Evolutionary conservation across 2,329 filamentous ascomycete species (phyloP).

Genomic region (Endoconidiophora laricicola): DNA sequence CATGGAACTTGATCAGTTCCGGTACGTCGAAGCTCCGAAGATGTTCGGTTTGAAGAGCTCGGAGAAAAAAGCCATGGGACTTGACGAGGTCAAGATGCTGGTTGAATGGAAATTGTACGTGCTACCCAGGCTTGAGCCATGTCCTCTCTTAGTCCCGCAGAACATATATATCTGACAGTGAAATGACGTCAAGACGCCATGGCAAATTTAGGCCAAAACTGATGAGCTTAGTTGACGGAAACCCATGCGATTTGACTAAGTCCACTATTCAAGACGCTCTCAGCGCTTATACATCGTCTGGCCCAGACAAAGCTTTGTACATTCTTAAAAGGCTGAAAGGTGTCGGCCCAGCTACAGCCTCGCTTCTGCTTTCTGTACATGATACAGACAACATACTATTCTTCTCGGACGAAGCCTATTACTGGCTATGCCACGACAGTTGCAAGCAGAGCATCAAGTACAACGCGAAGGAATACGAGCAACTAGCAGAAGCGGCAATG

Average conservation of each 20-base stretch:
- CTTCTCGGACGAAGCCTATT: slow-evolving; percentile 66
- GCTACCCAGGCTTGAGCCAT: neutral
- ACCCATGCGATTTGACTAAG: slow-evolving; percentile 26
- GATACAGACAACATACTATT: slow-evolving; percentile 46
- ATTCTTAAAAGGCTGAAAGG: slow-evolving; percentile 47
- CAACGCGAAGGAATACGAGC: slow-evolving; percentile 47
- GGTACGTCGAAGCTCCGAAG: slow-evolving; percentile 37
- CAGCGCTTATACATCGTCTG: slow-evolving; percentile 24
- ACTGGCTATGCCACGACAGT: slow-evolving; percentile 48
- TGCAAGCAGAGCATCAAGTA: slow-evolving; percentile 46
- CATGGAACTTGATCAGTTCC: slow-evolving; percentile 40
- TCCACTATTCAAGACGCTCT: slow-evolving; percentile 37
- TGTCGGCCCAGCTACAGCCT: slow-evolving; percentile 65
- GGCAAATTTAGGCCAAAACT: slow-evolving; percentile 46
- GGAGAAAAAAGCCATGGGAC: slow-evolving; percentile 27
- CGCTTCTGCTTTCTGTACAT: slow-evolving; percentile 51
- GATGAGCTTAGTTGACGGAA: slow-evolving; percentile 47
- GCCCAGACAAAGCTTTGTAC: slow-evolving; percentile 31
- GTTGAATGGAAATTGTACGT: slow-evolving; percentile 58
- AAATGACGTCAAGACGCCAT: slow-evolving; percentile 26
- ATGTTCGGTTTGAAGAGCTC: slow-evolving; percentile 23
- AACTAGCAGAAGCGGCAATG: slow-evolving; percentile 30
- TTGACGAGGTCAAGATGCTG: slow-evolving; percentile 41
- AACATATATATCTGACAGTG: neutral
- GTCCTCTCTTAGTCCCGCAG: neutral